Evolutionary conservation across 192 early-diverging fungal genomes (phyloP).

Genomic region (Coemansia sp.): DNA sequence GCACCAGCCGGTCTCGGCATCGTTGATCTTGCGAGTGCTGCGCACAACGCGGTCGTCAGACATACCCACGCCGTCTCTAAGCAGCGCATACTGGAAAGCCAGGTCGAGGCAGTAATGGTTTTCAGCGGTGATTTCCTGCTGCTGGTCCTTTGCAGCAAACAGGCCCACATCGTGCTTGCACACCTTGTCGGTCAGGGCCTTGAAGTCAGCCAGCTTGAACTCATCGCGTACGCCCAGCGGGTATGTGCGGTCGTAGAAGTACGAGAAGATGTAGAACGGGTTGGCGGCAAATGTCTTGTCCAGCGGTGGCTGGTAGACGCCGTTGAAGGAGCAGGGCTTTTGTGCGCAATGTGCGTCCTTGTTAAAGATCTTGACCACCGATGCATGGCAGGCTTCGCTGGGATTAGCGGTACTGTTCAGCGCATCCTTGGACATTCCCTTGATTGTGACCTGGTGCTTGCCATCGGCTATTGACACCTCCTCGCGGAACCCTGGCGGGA

Average conservation of each 20-base stretch:
- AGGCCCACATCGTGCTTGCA: constrained; percentile 57
- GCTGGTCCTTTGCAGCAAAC: constrained; percentile 58
- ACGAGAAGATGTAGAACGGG: constrained; percentile 94
- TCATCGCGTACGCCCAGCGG: constrained; percentile 70
- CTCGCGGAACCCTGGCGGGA: constrained; percentile 65
- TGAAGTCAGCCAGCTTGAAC: constrained; percentile 72
- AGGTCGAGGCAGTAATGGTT: constrained; percentile 90
- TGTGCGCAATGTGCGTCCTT: constrained; percentile 64
- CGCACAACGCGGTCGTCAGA: constrained; percentile 65
- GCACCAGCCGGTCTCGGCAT: constrained; percentile 95
- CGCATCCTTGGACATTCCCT: constrained; percentile 61
- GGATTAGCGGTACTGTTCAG: constrained; percentile 35
- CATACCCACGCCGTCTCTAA: constrained; percentile 84
- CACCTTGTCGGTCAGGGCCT: constrained; percentile 65
- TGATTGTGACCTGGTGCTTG: constrained; percentile 42
- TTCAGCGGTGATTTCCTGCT: constrained; percentile 50
- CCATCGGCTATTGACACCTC: constrained; percentile 29
- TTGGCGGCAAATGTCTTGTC: constrained; percentile 62
- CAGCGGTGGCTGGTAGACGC: constrained; percentile 87
- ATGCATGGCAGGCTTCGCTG: constrained; percentile 33
- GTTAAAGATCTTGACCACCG: constrained; percentile 70
- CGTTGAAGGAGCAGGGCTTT: constrained; percentile 85
- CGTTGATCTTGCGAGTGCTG: constrained; percentile 88
- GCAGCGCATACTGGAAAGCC: constrained; percentile 81
- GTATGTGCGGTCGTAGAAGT: constrained; percentile 88